Evolutionary conservation across 768 basidiomycete species (phyloP), one percentile per base, ranked within the genome.

Genomic region (Trichaptum fuscoviolaceum): DNA sequence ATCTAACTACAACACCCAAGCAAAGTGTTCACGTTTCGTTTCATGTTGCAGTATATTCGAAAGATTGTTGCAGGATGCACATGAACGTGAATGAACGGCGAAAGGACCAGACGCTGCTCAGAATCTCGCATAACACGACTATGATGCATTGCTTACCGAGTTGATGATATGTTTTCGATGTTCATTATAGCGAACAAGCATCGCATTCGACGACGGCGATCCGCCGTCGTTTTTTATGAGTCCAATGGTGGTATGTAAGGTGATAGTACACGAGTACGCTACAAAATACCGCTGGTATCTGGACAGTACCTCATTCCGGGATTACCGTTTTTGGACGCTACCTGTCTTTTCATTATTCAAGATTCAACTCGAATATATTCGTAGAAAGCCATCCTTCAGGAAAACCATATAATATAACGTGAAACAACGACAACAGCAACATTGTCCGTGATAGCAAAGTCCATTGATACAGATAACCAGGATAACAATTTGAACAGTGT

Each of bases 161-260:
- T 83, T 79, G 71, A 90, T 82, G 75, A 91, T 81, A 76, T 91
- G 89, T 76, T 86, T 84, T 71, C 89, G 82, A 76, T 89, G 88
- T 67, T 81, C 85, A 84, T 88, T 78, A 75, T 72, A 67, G 27
- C 69, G 73, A 60, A 70, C 74, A 67, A 67, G 72, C 73, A 73
- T 74, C 70, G 69, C 73, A 72, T 71, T 34, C 24, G 59, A 61
- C 42, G 42, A 52, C 42, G 42, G 10, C 42, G 42, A 12, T 20
- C 42, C 42, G 42, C 10, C 42, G 42, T 12, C 42, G 42, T 12
- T 15, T 12, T 52, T 52, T 52, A 52, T 15, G 42, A 52, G 15
- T 52, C 42, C 42, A 52, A 52, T 52, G 10, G 20, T 52, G 15
- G 15, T 2, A 52, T 52, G 15, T 2, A 52, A 6, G 42, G 42